phyloP scores from a whole-genome alignment of 2,329 filamentous ascomycete genomes.

The Aspergillus fischeri region DNA sequence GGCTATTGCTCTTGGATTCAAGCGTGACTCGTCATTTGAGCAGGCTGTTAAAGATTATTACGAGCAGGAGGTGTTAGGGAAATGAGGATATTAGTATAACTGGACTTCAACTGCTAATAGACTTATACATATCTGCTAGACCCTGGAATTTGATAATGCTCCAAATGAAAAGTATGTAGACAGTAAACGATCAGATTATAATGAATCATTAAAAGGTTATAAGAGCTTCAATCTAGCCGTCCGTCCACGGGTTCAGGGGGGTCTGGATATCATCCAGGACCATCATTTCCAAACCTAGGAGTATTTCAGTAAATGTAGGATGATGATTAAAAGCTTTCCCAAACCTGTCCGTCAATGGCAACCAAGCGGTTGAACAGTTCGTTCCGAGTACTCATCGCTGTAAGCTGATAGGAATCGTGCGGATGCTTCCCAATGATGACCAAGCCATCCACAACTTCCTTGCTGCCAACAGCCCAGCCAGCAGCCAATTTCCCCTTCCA shows the following conservation, averaged over 20 bases:
- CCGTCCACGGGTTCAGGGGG: background rate
- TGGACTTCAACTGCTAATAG: background rate
- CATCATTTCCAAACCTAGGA: constrained; percentile 22
- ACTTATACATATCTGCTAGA: background rate
- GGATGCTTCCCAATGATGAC: constrained; percentile 56
- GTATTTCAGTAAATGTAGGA: constrained; percentile 14
- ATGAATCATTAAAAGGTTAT: too few species aligned
- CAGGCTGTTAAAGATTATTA: constrained; percentile 57
- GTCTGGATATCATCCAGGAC: background rate
- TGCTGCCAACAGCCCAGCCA: constrained; percentile 67
- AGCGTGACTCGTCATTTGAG: constrained; percentile 51
- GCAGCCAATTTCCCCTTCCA: constrained; percentile 83
- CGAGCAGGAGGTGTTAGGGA: constrained; percentile 31
- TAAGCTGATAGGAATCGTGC: constrained; percentile 57
- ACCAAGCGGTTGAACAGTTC: constrained; percentile 77
- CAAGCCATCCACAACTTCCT: constrained; percentile 71
- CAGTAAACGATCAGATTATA: too few species aligned
- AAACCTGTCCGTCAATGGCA: constrained; percentile 75
- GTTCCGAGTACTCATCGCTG: constrained; percentile 66
- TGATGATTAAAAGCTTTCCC: constrained; percentile 63
- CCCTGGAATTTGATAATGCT: background rate
- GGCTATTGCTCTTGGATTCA: constrained; percentile 50
- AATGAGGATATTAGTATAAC: constrained; percentile 2
- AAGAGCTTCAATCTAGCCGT: background rate
- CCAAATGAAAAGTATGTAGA: too few species aligned